Percentiles rank a stretch among this genome's conserved stretches.
Evolutionary conservation across 768 basidiomycete species (phyloP).

Genomic region (Suillus sp.): DNA sequence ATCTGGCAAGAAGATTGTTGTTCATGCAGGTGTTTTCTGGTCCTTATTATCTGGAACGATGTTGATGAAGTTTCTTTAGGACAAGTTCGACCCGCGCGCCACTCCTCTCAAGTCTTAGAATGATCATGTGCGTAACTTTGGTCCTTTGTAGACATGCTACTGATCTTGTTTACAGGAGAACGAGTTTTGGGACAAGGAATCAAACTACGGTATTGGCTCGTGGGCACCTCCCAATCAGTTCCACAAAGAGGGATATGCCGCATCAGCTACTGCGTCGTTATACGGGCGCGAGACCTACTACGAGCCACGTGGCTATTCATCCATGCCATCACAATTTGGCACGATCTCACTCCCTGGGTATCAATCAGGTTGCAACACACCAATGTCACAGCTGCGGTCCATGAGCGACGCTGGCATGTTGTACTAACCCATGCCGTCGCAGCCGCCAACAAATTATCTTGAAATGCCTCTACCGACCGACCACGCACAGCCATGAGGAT

Average conservation of each 20-base stretch:
- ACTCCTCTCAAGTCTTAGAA: slow-evolving; percentile 98
- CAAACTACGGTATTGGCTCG: slow-evolving; percentile 91
- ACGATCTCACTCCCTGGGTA: slow-evolving; percentile 63
- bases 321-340: slow-evolving; percentile 69
- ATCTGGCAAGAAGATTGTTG: slow-evolving; percentile 91
- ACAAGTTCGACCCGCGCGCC: slow-evolving; percentile 90
- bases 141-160: slow-evolving; percentile 1
- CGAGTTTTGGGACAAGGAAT: slow-evolving; percentile 97
- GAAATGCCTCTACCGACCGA: slow-evolving; percentile 69
- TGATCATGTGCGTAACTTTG: slow-evolving; percentile 71
- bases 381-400: slow-evolving; percentile 37
- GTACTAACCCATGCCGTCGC: slow-evolving; percentile 65
- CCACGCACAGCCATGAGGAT: slow-evolving; percentile 53
- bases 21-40: slow-evolving; percentile 68
- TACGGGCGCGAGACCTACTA: slow-evolving; percentile 90
- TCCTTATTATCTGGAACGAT: not conserved
- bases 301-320: slow-evolving; percentile 73
- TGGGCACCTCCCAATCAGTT: slow-evolving; percentile 81
- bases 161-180: slow-evolving; percentile 61
- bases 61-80: slow-evolving; percentile 47
- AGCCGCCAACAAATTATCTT: slow-evolving; percentile 76
- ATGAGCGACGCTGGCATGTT: slow-evolving; percentile 39
- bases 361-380: slow-evolving; percentile 78
- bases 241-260: slow-evolving; percentile 73
- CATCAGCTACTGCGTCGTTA: slow-evolving; percentile 76